Evolutionary conservation across 1,284 basidiomycete genomes (phyloP).

Genomic region (Leccinum subrobustum): DNA sequence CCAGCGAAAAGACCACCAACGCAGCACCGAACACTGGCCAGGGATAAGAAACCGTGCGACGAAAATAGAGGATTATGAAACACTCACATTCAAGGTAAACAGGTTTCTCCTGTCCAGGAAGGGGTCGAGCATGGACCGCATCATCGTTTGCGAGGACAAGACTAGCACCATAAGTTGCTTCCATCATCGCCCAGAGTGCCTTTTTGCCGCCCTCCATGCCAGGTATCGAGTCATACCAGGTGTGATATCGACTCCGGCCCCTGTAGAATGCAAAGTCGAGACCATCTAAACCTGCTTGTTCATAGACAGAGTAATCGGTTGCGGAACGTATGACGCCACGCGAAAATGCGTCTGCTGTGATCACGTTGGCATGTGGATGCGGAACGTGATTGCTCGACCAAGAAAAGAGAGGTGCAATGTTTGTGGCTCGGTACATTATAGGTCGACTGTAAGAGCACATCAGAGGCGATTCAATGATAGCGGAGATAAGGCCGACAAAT

Average conservation of each 20-base stretch:
- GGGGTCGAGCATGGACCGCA: constrained; percentile 15
- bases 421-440: constrained; percentile 64
- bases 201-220: constrained; percentile 50
- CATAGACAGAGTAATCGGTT: constrained; percentile 71
- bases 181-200: constrained; percentile 76
- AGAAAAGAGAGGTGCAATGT: constrained; percentile 48
- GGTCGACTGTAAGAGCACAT: constrained; percentile 48
- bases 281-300: constrained; percentile 51
- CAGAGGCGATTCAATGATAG: constrained; percentile 1
- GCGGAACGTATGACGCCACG: constrained; percentile 58
- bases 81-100: constrained; percentile 75
- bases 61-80: not conserved
- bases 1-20: constrained; percentile 54
- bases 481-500: constrained; percentile 1
- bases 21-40: constrained; percentile 56
- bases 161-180: constrained; percentile 55
- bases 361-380: constrained; percentile 66
- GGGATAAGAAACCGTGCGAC: not conserved
- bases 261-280: constrained; percentile 75
- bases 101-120: constrained; percentile 30
- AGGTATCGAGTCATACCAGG: constrained; percentile 59
- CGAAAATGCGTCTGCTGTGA: constrained; percentile 65
- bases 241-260: constrained; percentile 69
- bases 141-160: constrained; percentile 48
- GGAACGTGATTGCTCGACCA: constrained; percentile 47